These are phyloP conservation scores for Metroxylon sagu DNA, from an alignment of 176 grass and related monocot genomes.

Conservation along the genomic window DNA sequence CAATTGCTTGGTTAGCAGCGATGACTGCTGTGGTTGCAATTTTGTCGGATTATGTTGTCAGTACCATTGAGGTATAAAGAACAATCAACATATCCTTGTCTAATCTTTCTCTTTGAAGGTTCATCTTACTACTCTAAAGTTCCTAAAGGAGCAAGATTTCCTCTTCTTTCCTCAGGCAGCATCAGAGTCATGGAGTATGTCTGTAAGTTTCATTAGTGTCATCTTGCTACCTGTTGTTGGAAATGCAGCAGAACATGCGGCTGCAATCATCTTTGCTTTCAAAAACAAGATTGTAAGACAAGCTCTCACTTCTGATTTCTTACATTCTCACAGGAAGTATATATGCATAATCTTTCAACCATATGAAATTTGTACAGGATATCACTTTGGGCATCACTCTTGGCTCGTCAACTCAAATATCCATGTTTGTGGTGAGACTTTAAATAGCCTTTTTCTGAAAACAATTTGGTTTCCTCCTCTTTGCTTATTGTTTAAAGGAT, in stretches of 20 bases:
- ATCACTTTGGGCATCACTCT: slow-evolving; percentile 9
- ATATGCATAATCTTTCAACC: too few relatives aligned
- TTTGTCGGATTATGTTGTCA: slow-evolving; percentile 39
- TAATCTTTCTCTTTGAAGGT: not conserved
- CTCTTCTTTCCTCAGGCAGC: not conserved
- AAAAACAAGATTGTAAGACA: slow-evolving; percentile 12
- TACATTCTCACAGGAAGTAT: not conserved
- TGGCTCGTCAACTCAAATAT: slow-evolving; percentile 13
- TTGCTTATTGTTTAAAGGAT: not conserved
- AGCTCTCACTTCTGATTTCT: not conserved
- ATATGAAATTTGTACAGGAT: not conserved
- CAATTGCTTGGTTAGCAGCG: slow-evolving; percentile 38
- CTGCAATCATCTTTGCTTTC: slow-evolving; percentile 19
- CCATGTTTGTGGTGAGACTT: slow-evolving; percentile 12
- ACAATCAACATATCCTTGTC: not conserved
- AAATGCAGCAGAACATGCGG: slow-evolving; percentile 13
- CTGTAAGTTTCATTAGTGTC: slow-evolving; percentile 4
- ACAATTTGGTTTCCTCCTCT: not conserved
- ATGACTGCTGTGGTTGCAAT: slow-evolving; percentile 41
- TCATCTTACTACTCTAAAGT: not conserved
- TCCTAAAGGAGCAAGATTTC: too few relatives aligned
- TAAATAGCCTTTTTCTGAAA: not conserved
- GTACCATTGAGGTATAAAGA: slow-evolving; percentile 43
- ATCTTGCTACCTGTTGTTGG: slow-evolving; percentile 17
- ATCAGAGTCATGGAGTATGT: slow-evolving; percentile 2